Evolutionary conservation across 176 grass and related monocot species (phyloP).

Genomic region (Oryza longistaminata): DNA sequence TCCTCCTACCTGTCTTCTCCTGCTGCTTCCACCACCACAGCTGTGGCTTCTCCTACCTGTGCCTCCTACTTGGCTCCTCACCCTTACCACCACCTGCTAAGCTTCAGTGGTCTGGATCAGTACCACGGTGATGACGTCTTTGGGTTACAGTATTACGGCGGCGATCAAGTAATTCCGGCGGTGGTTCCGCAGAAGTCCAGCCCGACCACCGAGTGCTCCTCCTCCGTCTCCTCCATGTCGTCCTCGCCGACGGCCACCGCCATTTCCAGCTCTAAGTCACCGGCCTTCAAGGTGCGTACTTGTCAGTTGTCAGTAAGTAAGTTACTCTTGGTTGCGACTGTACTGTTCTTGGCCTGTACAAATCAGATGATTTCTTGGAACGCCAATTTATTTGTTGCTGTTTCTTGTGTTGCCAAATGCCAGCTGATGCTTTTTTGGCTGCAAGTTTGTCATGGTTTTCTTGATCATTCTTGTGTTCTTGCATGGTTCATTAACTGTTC

Average conservation of each 20-base stretch:
- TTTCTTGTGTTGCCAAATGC: background rate
- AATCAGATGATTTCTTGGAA: background rate
- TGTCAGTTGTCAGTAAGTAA: background rate
- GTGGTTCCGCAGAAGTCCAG: constrained; percentile 43
- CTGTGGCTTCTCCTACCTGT: constrained; percentile 21
- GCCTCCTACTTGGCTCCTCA: constrained; percentile 28
- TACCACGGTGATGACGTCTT: constrained; percentile 11
- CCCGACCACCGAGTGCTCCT: constrained; percentile 50
- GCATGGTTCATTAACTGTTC: background rate
- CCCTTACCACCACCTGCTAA: constrained; percentile 36
- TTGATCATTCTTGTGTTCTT: background rate
- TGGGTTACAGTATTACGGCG: constrained; percentile 35
- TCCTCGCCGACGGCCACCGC: constrained; percentile 46
- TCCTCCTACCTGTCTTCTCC: constrained; percentile 42
- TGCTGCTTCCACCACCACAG: constrained; percentile 9
- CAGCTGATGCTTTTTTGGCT: background rate
- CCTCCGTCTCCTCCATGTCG: constrained; percentile 56
- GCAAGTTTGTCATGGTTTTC: background rate
- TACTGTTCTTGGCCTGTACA: background rate
- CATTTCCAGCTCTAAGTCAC: constrained; percentile 39
- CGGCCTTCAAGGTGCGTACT: constrained; percentile 35
- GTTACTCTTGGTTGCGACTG: background rate
- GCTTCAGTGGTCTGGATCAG: constrained; percentile 41
- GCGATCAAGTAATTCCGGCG: constrained; percentile 11
- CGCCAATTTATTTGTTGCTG: background rate